These are phyloP conservation scores for Quaeritorhiza haematococci DNA, from an alignment of 371 early-diverging fungal genomes.

Conservation along the genomic window DNA sequence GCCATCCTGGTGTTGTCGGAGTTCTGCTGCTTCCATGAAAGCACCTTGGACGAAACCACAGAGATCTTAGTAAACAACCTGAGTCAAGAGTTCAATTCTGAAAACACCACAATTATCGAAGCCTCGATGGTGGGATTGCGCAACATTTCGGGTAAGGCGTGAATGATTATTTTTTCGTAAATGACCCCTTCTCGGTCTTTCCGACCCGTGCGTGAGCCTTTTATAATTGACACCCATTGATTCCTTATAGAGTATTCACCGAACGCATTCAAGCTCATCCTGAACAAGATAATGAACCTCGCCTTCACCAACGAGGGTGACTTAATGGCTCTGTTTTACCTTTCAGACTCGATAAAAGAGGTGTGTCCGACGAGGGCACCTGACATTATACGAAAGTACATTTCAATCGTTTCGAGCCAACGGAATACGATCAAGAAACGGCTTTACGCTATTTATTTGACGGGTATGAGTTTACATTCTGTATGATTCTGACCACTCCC, in stretches of 20 bases:
- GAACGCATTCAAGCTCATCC: constrained; percentile 35
- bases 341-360: constrained; percentile 31
- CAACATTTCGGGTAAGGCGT: constrained; percentile 33
- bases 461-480: constrained; percentile 18
- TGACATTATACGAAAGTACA: constrained; percentile 29
- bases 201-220: not conserved
- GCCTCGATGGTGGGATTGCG: constrained; percentile 37
- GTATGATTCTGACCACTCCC: not conserved
- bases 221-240: not conserved
- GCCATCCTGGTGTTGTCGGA: constrained; percentile 42
- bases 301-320: constrained; percentile 40
- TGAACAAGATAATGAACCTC: constrained; percentile 25
- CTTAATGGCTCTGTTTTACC: constrained; percentile 36
- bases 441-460: constrained; percentile 30
- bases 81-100: constrained; percentile 32
- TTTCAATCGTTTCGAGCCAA: constrained; percentile 33
- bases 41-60: constrained; percentile 20
- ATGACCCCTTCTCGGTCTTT: not conserved
- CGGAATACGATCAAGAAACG: constrained; percentile 29
- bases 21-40: constrained; percentile 37
- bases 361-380: constrained; percentile 29
- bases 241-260: constrained; percentile 28
- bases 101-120: constrained; percentile 29
- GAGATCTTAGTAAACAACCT: constrained; percentile 29
- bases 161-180: not conserved